Evolutionary conservation across 768 basidiomycete species (phyloP).

Genomic region (Lentinula guzmanii): DNA sequence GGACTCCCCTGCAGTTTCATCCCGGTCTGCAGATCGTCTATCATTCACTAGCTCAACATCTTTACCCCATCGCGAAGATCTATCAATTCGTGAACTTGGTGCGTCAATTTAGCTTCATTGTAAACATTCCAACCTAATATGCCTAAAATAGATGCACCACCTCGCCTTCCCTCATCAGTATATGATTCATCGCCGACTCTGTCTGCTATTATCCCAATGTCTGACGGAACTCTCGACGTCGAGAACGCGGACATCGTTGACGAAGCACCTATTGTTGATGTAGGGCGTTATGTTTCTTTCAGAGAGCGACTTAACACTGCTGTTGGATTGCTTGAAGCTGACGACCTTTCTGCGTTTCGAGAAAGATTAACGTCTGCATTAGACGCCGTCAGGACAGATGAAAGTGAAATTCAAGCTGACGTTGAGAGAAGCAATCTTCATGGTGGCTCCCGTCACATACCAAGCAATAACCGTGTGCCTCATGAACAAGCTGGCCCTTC

Average conservation of each 20-base stretch:
- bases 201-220: background rate
- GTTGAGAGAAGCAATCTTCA: background rate
- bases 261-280: background rate
- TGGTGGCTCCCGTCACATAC: background rate
- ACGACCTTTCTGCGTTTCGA: slow-evolving; percentile 1
- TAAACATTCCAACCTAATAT: background rate
- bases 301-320: slow-evolving; percentile 6
- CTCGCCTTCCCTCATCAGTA: slow-evolving; percentile 5
- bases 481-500: background rate
- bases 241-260: background rate
- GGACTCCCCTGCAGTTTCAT: background rate
- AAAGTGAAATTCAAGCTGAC: background rate
- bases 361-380: slow-evolving; percentile 2
- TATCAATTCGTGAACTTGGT: background rate
- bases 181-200: background rate
- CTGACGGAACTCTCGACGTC: background rate
- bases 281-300: slow-evolving; percentile 1
- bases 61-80: background rate
- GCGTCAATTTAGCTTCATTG: background rate
- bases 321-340: slow-evolving; percentile 1
- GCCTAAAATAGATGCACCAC: background rate
- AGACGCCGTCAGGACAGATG: slow-evolving; percentile 1
- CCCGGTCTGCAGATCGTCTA: background rate
- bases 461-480: background rate
- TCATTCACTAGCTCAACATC: background rate